phyloP scores from a whole-genome alignment of 345 rosid species.

The Corchorus olitorius region DNA sequence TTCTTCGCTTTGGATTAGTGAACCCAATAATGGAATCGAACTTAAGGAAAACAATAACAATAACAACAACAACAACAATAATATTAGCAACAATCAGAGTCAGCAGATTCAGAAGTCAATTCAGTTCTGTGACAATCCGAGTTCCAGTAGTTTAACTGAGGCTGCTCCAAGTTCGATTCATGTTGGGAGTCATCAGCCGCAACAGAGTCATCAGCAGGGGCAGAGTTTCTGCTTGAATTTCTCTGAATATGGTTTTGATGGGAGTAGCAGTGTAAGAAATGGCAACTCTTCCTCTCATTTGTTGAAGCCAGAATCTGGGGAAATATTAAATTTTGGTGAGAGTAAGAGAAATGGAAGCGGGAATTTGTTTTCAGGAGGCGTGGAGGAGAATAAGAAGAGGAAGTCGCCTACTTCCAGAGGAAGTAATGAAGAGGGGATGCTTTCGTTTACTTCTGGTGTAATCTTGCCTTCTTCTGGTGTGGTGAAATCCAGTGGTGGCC shows the following conservation, averaged over 20 bases:
- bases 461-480: constrained; percentile 56
- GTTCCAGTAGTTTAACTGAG: constrained; percentile 54
- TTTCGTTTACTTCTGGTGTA: constrained; percentile 82
- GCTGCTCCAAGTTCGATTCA: constrained; percentile 35
- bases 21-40: constrained; percentile 51
- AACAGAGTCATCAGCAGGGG: constrained; percentile 32
- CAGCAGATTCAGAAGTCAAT: constrained; percentile 39
- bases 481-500: constrained; percentile 54
- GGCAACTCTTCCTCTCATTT: constrained; percentile 51
- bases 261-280: constrained; percentile 37
- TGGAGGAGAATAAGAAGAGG: constrained; percentile 75
- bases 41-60: constrained; percentile 38
- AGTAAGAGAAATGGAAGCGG: constrained; percentile 62
- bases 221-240: constrained; percentile 64
- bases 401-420: constrained; percentile 58
- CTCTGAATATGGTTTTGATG: constrained; percentile 55
- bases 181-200: constrained; percentile 31
- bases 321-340: constrained; percentile 75
- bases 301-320: constrained; percentile 77
- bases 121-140: constrained; percentile 44
- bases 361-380: constrained; percentile 46
- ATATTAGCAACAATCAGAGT: constrained; percentile 25
- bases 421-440: constrained; percentile 78
- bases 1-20: constrained; percentile 68
- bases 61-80: constrained; percentile 18